phyloP scores from a whole-genome alignment of 2,329 filamentous ascomycete genomes.

The Arthrobotrys sphaeroides region DNA sequence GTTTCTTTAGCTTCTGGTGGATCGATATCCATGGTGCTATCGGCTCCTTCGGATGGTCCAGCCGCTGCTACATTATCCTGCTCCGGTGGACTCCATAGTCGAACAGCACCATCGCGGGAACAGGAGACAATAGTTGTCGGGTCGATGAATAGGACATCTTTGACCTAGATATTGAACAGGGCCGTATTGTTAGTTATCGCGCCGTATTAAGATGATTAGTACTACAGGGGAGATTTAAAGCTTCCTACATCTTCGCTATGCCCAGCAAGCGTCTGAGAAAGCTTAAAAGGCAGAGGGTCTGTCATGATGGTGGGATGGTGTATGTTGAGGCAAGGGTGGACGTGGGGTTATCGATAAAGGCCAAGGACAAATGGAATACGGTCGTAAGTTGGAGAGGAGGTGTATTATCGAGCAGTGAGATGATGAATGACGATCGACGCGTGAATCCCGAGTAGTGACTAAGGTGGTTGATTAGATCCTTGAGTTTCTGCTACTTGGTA shows the following conservation, averaged over 20 bases:
- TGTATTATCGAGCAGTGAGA: neutral
- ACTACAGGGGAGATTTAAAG: neutral
- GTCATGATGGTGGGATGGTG: slow-evolving; percentile 68
- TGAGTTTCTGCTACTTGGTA: neutral
- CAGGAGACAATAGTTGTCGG: slow-evolving; percentile 79
- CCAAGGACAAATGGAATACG: slow-evolving; percentile 6
- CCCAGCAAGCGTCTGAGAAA: slow-evolving; percentile 86
- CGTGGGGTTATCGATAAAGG: slow-evolving; percentile 45
- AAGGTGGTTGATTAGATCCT: neutral
- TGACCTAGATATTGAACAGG: slow-evolving; percentile 73
- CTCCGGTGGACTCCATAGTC: slow-evolving; percentile 73
- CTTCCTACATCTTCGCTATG: slow-evolving; percentile 86
- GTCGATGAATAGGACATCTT: slow-evolving; percentile 80
- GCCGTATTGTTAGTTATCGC: neutral
- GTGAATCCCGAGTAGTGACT: slow-evolving; percentile 29
- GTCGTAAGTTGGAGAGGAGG: slow-evolving; percentile 7
- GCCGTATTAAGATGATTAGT: neutral
- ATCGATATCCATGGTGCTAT: slow-evolving; percentile 61
- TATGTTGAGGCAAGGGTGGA: neutral
- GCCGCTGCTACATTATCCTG: neutral
- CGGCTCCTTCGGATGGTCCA: neutral
- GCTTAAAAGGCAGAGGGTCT: slow-evolving; percentile 73
- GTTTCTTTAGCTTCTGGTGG: neutral
- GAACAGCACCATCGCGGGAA: slow-evolving; percentile 89
- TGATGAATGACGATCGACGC: slow-evolving; percentile 21